Conservation (phyloP, 2,329 filamentous ascomycete genomes). For the Colletotrichum orchidophilum region DNA sequence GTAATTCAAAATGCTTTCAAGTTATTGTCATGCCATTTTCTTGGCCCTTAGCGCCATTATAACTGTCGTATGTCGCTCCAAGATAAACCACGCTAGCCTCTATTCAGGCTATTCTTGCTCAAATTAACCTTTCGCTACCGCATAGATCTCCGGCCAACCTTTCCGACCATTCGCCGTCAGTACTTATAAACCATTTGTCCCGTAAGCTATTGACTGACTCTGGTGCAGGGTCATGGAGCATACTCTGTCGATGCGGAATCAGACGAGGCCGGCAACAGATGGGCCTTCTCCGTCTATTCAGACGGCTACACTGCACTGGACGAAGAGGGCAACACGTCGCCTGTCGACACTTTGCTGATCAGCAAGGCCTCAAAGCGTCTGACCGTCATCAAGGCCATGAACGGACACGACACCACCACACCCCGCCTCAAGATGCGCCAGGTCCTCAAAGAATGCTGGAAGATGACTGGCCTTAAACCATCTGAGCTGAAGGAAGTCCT, state of each 20-base stretch:
- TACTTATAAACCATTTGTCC: neutral
- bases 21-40: neutral
- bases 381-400: constrained; percentile 9
- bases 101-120: neutral
- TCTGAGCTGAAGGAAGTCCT: neutral
- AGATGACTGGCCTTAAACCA: neutral
- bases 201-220: neutral
- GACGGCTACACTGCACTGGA: neutral
- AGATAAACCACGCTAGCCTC: fast-evolving
- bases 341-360: neutral
- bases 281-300: neutral
- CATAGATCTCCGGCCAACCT: neutral
- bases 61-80: neutral
- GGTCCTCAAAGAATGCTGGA: constrained; percentile 11
- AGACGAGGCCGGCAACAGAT: neutral
- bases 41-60: neutral
- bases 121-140: neutral
- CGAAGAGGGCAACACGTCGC: neutral
- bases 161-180: neutral
- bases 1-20: neutral
- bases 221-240: neutral
- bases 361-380: neutral
- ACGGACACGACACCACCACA: neutral
- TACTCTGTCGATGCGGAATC: neutral
- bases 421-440: constrained; percentile 4